These are phyloP conservation scores for Mortierella sp. DNA, from an alignment of 371 early-diverging fungal species.

Conservation along the genomic window DNA sequence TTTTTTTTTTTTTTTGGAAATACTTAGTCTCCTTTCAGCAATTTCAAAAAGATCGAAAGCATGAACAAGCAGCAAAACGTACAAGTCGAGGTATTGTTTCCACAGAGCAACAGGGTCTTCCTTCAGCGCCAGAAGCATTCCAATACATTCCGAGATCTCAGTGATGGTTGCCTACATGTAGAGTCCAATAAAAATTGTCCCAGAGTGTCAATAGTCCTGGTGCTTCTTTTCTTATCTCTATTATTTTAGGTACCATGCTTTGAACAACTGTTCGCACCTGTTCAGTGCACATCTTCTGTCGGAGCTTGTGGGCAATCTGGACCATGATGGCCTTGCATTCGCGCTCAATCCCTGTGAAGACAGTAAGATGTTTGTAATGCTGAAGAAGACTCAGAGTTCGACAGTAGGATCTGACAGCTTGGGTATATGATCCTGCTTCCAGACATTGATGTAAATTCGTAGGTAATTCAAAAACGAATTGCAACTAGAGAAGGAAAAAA, in stretches of 20 bases:
- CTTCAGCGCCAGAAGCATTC: constrained; percentile 68
- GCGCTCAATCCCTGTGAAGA: constrained; percentile 79
- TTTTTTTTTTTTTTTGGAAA: too few species aligned
- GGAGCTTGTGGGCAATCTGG: constrained; percentile 67
- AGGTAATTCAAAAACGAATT: constrained; percentile 90
- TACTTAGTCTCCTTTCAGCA: too few species aligned
- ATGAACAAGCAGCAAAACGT: constrained; percentile 11
- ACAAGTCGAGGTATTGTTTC: constrained; percentile 63
- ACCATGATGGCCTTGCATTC: constrained; percentile 82
- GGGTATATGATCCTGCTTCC: constrained; percentile 65
- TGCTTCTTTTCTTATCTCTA: too few species aligned
- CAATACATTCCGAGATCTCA: constrained; percentile 64
- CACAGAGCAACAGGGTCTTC: constrained; percentile 58
- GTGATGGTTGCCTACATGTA: constrained; percentile 49
- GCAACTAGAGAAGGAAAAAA: constrained; percentile 58
- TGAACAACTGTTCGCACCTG: constrained; percentile 20
- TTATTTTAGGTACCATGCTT: not conserved
- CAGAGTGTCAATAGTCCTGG: too few species aligned
- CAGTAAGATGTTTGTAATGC: constrained; percentile 77
- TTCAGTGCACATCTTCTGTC: constrained; percentile 58
- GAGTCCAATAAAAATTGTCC: not conserved
- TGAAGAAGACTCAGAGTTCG: constrained; percentile 75
- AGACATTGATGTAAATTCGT: constrained; percentile 71
- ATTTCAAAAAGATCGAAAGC: too few species aligned
- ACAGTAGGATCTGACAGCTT: constrained; percentile 84